Base-by-base conservation (phyloP, 352 stramenopile genomes). In the Pseudoperonospora humuli region DNA sequence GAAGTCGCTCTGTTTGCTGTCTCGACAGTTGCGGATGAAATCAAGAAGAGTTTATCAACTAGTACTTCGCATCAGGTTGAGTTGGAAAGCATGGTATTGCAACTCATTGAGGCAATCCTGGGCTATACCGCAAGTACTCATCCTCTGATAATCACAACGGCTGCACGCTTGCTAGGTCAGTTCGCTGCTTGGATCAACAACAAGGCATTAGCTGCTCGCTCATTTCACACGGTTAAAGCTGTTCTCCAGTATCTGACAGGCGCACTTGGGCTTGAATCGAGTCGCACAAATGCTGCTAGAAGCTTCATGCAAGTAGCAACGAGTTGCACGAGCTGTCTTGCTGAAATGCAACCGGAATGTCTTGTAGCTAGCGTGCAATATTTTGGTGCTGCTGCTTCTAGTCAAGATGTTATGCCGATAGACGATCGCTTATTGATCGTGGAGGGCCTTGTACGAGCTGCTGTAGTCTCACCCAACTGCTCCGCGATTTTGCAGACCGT, bases 301-400 rank as follows among this genome's bases (percentile, higher is more conserved):
- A 87, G 75, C 41, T 84, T 87, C 31, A 84, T 87, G 72, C 75
- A 87, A 56, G 50, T 85, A 31, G 55, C 64, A 13, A 84, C 68
- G 2, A 59, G 39, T 21, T 85, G 75, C 39, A 65, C 62, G 11
- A 24, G 21, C 7, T 76, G 65, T 41, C 60, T 85, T 15, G 28
- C 52, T 24, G 45, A 82, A 20, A 66, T 87, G 59, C 39, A 60
- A 5, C 68, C 75, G 2, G 61, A 36, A 3, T 61, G 64, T 24
- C 51, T 85, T 18, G 37, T 75, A 21, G 49, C 63, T 15, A 73
- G 62, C 18, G 49, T 83, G 10, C 50, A 67, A 29, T 57, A 81
- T 46, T 82, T 85, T 60, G 43, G 34, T 27, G 35, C 40, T 27
- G 35, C 40, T 27, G 29, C 20, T 28, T 25, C 31, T 39, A 34